Conservation (phyloP, 768 basidiomycete genomes). For the Auriscalpium vulgare region DNA sequence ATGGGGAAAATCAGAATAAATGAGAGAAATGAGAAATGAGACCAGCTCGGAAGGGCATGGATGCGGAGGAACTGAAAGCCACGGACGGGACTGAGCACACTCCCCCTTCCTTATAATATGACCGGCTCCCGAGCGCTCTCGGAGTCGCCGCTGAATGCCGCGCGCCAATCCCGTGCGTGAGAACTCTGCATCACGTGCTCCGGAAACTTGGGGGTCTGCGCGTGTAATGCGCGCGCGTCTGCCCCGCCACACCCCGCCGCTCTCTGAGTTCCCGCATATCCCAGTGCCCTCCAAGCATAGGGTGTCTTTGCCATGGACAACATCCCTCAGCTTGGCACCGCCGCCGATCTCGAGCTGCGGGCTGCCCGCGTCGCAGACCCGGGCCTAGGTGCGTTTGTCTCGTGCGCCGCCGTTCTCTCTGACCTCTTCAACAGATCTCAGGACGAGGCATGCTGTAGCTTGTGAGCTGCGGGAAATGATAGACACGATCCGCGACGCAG, state of each 20-base stretch:
- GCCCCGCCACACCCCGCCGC: background rate
- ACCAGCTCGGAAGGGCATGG: conserved; percentile 4
- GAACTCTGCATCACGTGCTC: background rate
- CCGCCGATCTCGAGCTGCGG: conserved; percentile 60
- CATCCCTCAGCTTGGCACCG: conserved; percentile 34
- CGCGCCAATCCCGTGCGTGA: too few relatives aligned
- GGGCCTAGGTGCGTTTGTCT: conserved; percentile 43
- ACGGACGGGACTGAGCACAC: too few relatives aligned
- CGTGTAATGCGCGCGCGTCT: background rate
- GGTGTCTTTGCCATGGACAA: conserved; percentile 30
- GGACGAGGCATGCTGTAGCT: conserved; percentile 61
- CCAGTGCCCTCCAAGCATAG: background rate
- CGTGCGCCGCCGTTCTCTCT: too few relatives aligned
- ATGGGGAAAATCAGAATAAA: background rate
- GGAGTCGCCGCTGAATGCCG: too few relatives aligned
- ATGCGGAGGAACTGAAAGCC: background rate
- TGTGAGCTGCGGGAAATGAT: conserved; percentile 76
- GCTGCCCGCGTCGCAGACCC: conserved; percentile 72
- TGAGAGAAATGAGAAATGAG: background rate
- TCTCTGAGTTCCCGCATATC: background rate
- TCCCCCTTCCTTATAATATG: too few relatives aligned
- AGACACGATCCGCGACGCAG: conserved; percentile 70
- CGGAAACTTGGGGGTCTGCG: background rate
- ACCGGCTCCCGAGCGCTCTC: too few relatives aligned
- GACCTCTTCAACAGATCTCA: conserved; percentile 42